Percentiles rank a stretch among this genome's conserved stretches.
These are phyloP conservation scores for Russula earlei DNA, from an alignment of 768 basidiomycete species.

Conservation along the genomic window DNA sequence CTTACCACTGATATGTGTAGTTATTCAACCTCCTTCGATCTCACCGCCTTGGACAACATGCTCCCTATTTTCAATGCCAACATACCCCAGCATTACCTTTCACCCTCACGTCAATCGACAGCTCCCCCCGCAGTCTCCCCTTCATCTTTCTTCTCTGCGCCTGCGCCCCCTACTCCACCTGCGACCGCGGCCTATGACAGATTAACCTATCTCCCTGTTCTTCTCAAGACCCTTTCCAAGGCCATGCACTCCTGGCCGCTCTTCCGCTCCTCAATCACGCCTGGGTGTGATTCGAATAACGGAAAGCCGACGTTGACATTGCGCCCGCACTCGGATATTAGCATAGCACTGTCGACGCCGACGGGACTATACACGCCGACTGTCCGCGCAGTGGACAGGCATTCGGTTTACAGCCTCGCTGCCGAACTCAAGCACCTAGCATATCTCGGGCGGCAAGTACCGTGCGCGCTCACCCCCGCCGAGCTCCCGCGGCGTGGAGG, in stretches of 20 bases:
- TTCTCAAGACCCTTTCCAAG: conserved; percentile 72
- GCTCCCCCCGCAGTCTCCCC: conserved; percentile 31
- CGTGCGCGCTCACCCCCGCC: conserved; percentile 48
- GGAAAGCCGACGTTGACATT: conserved; percentile 62
- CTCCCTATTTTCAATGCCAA: conserved; percentile 56
- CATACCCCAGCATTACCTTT: conserved; percentile 52
- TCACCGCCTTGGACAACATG: conserved; percentile 56
- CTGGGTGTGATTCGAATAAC: conserved; percentile 15
- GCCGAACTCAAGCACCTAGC: conserved; percentile 52
- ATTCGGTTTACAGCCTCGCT: conserved; percentile 52
- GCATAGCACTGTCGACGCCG: conserved; percentile 67
- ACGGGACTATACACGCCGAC: conserved; percentile 81
- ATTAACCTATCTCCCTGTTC: conserved; percentile 74
- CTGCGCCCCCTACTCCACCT: conserved; percentile 36
- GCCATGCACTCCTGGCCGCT: conserved; percentile 82
- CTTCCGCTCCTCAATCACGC: conserved; percentile 66
- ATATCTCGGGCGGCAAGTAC: conserved; percentile 56
- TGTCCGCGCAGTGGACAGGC: conserved; percentile 42
- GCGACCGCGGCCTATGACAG: conserved; percentile 48
- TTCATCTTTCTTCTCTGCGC: conserved; percentile 31
- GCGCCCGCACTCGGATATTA: conserved; percentile 67
- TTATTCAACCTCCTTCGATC: conserved; percentile 66
- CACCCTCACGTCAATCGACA: conserved; percentile 32
- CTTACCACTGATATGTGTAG: conserved; percentile 27
- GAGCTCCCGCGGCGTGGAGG: conserved; percentile 73